Evolutionary conservation across 306 rosid genomes (phyloP).

Genomic region (Senna siamea): DNA sequence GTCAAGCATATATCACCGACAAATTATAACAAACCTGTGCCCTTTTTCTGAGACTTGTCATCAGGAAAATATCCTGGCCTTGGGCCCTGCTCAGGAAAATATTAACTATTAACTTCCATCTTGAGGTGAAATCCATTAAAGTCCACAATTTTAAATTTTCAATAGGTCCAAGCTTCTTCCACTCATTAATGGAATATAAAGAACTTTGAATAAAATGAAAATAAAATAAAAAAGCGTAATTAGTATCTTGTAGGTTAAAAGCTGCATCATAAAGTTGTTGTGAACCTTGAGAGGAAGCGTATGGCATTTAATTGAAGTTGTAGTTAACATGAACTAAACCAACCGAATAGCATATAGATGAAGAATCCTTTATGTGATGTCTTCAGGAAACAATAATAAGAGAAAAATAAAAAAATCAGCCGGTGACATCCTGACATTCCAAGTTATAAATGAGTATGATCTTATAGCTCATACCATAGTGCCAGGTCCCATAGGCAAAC

Average conservation of each 20-base stretch:
- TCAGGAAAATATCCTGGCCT: slow-evolving; percentile 84
- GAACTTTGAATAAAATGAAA: neutral
- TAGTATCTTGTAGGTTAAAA: neutral
- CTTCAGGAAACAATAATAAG: slow-evolving; percentile 6
- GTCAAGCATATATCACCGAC: slow-evolving; percentile 9
- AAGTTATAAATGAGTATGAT: slow-evolving; percentile 17
- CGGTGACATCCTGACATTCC: neutral
- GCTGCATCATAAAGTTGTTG: neutral
- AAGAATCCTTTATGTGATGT: neutral
- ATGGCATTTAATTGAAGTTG: neutral
- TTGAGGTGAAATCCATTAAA: slow-evolving; percentile 26
- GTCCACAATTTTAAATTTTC: neutral
- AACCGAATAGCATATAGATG: slow-evolving; percentile 1
- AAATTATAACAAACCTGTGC: slow-evolving; percentile 54
- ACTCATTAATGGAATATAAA: neutral
- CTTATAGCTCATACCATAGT: slow-evolving; percentile 67
- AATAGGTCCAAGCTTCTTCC: slow-evolving; percentile 8
- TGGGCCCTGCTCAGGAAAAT: slow-evolving; percentile 65
- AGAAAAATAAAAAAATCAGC: neutral
- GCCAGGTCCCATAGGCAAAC: slow-evolving; percentile 87
- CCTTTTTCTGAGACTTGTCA: slow-evolving; percentile 76
- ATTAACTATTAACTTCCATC: slow-evolving; percentile 25
- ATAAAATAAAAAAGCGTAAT: neutral
- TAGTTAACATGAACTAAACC: slow-evolving; percentile 8
- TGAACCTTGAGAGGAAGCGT: slow-evolving; percentile 2